Percentiles rank a stretch among this genome's conserved stretches.
Evolutionary conservation across 805 yeast species (phyloP).

Genomic region (Schwanniomyces sp.): DNA sequence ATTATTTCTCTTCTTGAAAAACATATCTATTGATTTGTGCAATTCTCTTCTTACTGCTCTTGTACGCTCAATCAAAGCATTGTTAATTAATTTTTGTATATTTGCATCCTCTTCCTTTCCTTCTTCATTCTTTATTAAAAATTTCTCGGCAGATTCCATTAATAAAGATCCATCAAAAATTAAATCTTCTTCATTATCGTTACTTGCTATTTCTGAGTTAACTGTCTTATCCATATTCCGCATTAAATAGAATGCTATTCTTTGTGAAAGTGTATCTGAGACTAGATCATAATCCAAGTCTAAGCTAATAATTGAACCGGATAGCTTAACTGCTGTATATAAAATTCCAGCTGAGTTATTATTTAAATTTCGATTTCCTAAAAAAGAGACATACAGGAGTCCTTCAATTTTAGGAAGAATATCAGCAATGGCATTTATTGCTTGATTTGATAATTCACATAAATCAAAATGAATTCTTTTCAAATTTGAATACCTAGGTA

Average conservation of each 20-base stretch:
- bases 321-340: conserved; percentile 49
- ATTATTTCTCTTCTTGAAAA: conserved; percentile 45
- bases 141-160: conserved; percentile 70
- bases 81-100: conserved; percentile 45
- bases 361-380: conserved; percentile 50
- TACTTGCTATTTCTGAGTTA: conserved; percentile 22
- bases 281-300: conserved; percentile 56
- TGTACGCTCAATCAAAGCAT: conserved; percentile 53
- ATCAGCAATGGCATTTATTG: conserved; percentile 49
- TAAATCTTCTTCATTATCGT: conserved; percentile 48
- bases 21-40: conserved; percentile 50
- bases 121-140: conserved; percentile 47
- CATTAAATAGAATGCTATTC: conserved; percentile 58
- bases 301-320: conserved; percentile 47
- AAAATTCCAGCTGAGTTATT: conserved; percentile 46
- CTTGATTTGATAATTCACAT: conserved; percentile 46
- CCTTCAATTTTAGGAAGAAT: conserved; percentile 48
- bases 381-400: conserved; percentile 52
- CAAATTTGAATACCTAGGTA: conserved; percentile 47
- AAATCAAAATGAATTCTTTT: conserved; percentile 56
- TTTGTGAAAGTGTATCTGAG: conserved; percentile 51
- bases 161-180: conserved; percentile 74
- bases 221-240: conserved; percentile 52
- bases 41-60: conserved; percentile 49
- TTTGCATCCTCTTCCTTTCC: conserved; percentile 37